phyloP scores from a whole-genome alignment of 257 asterid genomes.

The Avicennia marina region DNA sequence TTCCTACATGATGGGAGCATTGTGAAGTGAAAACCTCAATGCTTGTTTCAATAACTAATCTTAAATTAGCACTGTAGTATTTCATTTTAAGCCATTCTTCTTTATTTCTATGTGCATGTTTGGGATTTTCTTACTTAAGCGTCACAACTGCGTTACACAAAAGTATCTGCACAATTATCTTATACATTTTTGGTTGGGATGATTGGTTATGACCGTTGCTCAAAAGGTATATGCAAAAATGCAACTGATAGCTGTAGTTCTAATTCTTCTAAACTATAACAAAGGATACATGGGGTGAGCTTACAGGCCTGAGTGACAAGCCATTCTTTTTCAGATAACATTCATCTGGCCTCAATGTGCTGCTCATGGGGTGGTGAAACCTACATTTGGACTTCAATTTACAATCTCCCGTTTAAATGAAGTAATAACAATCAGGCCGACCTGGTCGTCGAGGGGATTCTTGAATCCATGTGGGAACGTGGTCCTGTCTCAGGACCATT shows the following conservation, averaged over 20 bases:
- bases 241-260: background rate
- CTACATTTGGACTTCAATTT: conserved; percentile 33
- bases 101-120: background rate
- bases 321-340: conserved; percentile 40
- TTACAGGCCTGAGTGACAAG: conserved; percentile 56
- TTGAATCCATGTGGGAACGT: conserved; percentile 5
- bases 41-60: conserved; percentile 11
- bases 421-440: conserved; percentile 39
- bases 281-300: conserved; percentile 7
- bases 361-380: conserved; percentile 43
- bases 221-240: background rate
- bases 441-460: conserved; percentile 54
- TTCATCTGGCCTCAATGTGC: conserved; percentile 10
- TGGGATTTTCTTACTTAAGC: background rate
- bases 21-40: conserved; percentile 3
- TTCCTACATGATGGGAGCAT: too few species aligned
- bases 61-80: background rate
- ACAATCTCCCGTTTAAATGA: conserved; percentile 45
- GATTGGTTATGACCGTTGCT: background rate
- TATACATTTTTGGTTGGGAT: background rate
- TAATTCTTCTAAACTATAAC: background rate
- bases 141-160: background rate
- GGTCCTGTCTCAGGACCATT: conserved; percentile 6
- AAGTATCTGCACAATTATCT: background rate
- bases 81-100: too few species aligned